Evolutionary conservation across 2,329 filamentous ascomycete genomes (phyloP).

Genomic region (Aureobasidium sp.): DNA sequence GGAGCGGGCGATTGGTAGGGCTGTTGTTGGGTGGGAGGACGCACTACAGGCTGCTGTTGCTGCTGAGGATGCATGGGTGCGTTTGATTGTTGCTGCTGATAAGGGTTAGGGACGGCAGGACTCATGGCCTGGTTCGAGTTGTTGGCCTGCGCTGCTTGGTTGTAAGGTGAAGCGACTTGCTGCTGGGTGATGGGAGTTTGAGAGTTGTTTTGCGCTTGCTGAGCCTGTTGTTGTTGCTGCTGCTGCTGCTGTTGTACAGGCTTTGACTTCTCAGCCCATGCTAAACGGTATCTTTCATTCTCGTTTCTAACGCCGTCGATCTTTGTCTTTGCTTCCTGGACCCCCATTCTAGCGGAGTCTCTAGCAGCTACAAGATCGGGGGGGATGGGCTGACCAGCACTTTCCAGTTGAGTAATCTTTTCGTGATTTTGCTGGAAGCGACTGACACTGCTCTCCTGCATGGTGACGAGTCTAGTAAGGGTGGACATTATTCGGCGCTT

Average conservation of each 20-base stretch:
- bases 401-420: slow-evolving; percentile 12
- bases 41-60: slow-evolving; percentile 17
- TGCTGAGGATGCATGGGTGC: slow-evolving; percentile 12
- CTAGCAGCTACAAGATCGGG: slow-evolving; percentile 14
- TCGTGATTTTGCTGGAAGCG: slow-evolving; percentile 6
- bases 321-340: slow-evolving; percentile 16
- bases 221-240: not conserved
- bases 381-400: slow-evolving; percentile 9
- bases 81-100: slow-evolving; percentile 25
- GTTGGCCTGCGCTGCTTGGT: slow-evolving; percentile 14
- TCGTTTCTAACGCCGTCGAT: slow-evolving; percentile 15
- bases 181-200: slow-evolving; percentile 19
- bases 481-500: slow-evolving; percentile 14
- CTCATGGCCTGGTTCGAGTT: slow-evolving; percentile 13
- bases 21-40: slow-evolving; percentile 19
- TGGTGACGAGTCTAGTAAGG: slow-evolving; percentile 10
- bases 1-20: slow-evolving; percentile 25
- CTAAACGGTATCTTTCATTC: slow-evolving; percentile 18
- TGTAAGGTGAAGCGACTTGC: slow-evolving; percentile 10
- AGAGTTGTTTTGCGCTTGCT: slow-evolving; percentile 17
- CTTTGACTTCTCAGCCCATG: slow-evolving; percentile 13
- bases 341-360: slow-evolving; percentile 12
- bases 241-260: slow-evolving; percentile 5
- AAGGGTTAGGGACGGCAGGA: slow-evolving; percentile 17
- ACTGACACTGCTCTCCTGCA: slow-evolving; percentile 15